phyloP scores from a whole-genome alignment of 192 early-diverging fungal species.

The Entophlyctis luteolus region DNA sequence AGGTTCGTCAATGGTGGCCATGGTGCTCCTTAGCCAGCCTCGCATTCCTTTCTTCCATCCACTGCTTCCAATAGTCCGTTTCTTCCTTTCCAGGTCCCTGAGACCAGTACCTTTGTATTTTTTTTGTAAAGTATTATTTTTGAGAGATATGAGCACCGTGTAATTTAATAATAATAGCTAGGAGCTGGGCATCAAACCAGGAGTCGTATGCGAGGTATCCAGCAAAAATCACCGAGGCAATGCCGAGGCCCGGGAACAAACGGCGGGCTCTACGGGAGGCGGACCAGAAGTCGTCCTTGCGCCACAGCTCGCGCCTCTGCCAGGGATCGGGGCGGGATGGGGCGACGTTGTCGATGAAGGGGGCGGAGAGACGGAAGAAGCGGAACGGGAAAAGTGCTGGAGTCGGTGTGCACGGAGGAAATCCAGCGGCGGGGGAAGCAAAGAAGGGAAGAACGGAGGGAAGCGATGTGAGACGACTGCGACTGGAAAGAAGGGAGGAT shows the following conservation, averaged over 20 bases:
- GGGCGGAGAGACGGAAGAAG: constrained; percentile 15
- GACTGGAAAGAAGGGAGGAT: too few species aligned
- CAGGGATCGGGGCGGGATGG: constrained; percentile 36
- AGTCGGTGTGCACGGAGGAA: background rate
- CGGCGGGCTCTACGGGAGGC: constrained; percentile 17
- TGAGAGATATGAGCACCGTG: too few species aligned
- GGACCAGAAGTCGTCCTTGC: constrained; percentile 41
- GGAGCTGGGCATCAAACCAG: constrained; percentile 37
- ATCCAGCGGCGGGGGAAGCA: background rate
- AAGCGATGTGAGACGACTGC: too few species aligned
- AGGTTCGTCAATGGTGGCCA: constrained; percentile 13
- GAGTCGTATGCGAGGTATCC: constrained; percentile 47
- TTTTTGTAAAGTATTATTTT: background rate
- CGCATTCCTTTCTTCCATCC: constrained; percentile 39
- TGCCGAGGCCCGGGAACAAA: constrained; percentile 40
- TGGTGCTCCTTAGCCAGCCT: constrained; percentile 25
- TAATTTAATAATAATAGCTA: too few species aligned
- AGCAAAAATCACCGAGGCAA: constrained; percentile 33
- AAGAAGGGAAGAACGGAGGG: background rate
- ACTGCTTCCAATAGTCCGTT: constrained; percentile 37
- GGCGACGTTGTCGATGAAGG: constrained; percentile 21
- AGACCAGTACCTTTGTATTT: constrained; percentile 34
- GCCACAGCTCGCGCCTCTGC: constrained; percentile 46
- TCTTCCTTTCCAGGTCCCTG: constrained; percentile 42
- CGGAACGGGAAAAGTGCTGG: constrained; percentile 21